Base-by-base conservation (phyloP, 305 asterid genomes). In the Fraxinus platypoda region DNA sequence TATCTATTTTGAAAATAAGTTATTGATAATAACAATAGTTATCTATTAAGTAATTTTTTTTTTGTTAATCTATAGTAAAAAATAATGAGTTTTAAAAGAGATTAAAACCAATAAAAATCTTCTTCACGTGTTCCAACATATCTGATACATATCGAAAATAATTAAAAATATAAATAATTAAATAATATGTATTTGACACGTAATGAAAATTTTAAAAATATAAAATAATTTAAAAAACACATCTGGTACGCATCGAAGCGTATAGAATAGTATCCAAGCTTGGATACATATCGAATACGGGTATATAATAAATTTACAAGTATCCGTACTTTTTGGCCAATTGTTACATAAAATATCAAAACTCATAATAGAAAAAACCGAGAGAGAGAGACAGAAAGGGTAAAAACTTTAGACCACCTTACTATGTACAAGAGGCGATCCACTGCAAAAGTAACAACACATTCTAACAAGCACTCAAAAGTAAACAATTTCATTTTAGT, bases 281-380 rank as follows among this genome's bases (percentile, higher is more conserved):
- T 43, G 52, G 52, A 43, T 43, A 43, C 52, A 43, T 43, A 43
- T 11, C 17, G n/a, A 43, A 43, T 8, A 38, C 11, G 3, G 3
- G 15, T 38, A 8, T 38, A 38, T 38, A 38, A 38, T 9, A 15
- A 38, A 2, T 38, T 38, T 7, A 38, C 46, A 38, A 43, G 5
- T 11, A 43, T 43, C 17, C 15, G 52, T 43, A 43, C 52, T 11
- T 43, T 43, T 43, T 57, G 46, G 25, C 43, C 21, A 78, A 52
- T 13, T 75, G 75, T 52, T 80, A 12, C 80, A 74, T 26, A 28
- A 72, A 30, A 33, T 74, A 75, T 73, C 21, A 59, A 52, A 80
- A 77, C 30, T 31, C 28, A 79, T 35, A 41, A 28, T 5, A 26
- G 30, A 19, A 49, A 17, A 70, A 71, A 6, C 5, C 0, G 21